Base-by-base conservation (phyloP, 331 rosid species). In the Cydonia oblonga region DNA sequence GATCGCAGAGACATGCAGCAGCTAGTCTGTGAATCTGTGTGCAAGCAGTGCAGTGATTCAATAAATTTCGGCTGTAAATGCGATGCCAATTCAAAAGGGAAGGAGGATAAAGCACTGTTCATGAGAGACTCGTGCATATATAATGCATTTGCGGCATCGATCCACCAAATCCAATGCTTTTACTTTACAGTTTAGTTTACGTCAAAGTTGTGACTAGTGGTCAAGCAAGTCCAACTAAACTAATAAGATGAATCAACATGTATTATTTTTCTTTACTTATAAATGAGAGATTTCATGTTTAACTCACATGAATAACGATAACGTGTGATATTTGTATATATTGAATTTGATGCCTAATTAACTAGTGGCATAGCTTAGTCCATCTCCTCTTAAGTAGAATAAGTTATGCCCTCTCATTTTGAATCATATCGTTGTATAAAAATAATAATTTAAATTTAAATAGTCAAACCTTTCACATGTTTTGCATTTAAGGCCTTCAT, bases 391-490 rank as follows among this genome's bases (percentile, higher is more conserved):
- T 40, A 40, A 10, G 5, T 11, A 40, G 46, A 40, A 40, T 11
- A 40, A 38, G 9, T 38, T 38, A 10, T 40, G 11, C 46, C 46
- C 44, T 38, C 44, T 10, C 44, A 38, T 38, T 38, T 38, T 38
- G 44, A 38, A 38, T 10, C 44, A 38, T 10, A 38, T 10, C 0
- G 1, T 38, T 16, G 20, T 18, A 18, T 49, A 16, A 18, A 49
- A 19, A 49, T 49, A 6, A 35, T 9, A 42, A 40, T 5, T 23
- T 23, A 12, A 6, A 30, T 12, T 29, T 35, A 9, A 18, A 32
- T 42, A 69, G 79, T 69, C 79, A 69, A 64, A 26, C 30, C 57
- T 6, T 56, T 64, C 80, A 70, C 75, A 38, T 70, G 79, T 44
- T n/a, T 13, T 64, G 82, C 74, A 68, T 70, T 65, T 69, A 78